Percentiles rank a stretch among this genome's conserved stretches.
Conservation (phyloP, 257 asterid genomes). For the Solanum rostratum region DNA sequence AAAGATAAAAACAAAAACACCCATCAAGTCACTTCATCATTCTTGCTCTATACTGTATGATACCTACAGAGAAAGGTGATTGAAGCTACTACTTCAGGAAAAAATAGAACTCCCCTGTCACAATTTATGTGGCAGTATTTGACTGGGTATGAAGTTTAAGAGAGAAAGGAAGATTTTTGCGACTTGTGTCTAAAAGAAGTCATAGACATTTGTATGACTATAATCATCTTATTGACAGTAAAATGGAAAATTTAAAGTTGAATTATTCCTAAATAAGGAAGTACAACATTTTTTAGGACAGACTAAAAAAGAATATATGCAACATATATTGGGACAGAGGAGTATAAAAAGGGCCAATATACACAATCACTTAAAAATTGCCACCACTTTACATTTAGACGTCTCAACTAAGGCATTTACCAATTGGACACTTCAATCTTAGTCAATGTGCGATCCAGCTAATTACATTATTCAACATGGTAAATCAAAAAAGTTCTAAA, state of each 20-base stretch:
- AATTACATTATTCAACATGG: not conserved
- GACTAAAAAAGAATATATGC: not conserved
- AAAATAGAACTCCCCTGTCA: not conserved
- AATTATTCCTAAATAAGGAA: not conserved
- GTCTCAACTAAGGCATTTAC: not conserved
- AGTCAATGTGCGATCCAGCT: not conserved
- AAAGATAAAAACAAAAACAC: not conserved
- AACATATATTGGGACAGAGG: not conserved
- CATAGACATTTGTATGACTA: not conserved
- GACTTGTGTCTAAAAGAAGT: not conserved
- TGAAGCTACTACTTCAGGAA: not conserved
- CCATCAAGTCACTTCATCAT: not conserved
- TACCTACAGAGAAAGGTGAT: not conserved
- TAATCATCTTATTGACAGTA: not conserved
- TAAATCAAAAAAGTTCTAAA: not conserved
- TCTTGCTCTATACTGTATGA: not conserved
- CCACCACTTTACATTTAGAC: not conserved
- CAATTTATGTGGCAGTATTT: not conserved
- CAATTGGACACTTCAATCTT: not conserved
- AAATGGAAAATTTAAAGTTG: not conserved
- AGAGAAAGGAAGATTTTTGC: not conserved
- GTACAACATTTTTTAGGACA: not conserved
- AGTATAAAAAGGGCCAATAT: not conserved
- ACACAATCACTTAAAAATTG: not conserved
- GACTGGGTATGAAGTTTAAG: not conserved